Evolutionary conservation across 441 rosid species (phyloP).

Genomic region (Flueggea neowawraea): DNA sequence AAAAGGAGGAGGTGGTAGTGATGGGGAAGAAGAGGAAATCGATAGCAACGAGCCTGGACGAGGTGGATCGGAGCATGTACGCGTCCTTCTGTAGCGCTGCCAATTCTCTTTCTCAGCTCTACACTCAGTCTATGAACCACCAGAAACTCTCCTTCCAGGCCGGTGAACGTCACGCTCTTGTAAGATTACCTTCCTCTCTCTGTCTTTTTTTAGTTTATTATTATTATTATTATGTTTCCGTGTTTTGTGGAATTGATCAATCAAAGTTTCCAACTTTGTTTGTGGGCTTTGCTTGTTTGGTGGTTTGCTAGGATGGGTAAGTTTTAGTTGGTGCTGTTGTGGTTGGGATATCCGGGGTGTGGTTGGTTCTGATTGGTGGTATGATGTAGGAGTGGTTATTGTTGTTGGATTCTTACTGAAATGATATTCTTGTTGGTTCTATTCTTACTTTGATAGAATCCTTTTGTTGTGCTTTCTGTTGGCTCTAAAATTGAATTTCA

Average conservation of each 20-base stretch:
- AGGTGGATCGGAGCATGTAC: conserved; percentile 94
- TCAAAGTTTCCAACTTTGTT: not conserved
- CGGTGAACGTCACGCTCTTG: conserved; percentile 92
- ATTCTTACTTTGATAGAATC: too few relatives aligned
- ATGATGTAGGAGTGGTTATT: too few relatives aligned
- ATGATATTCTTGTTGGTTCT: too few relatives aligned
- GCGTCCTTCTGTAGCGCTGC: conserved; percentile 85
- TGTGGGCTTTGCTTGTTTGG: not conserved
- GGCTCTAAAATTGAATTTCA: too few relatives aligned
- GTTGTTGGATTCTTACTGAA: too few relatives aligned
- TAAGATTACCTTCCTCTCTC: conserved; percentile 19
- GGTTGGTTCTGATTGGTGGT: too few relatives aligned
- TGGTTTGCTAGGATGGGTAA: not conserved
- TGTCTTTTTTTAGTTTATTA: conserved; percentile 1
- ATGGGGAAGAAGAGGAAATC: conserved; percentile 97
- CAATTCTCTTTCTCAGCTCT: conserved; percentile 86
- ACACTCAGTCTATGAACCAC: conserved; percentile 87
- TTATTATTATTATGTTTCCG: not conserved
- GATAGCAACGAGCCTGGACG: conserved; percentile 74
- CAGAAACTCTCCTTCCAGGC: conserved; percentile 85
- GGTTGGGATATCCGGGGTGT: too few relatives aligned
- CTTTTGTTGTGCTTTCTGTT: too few relatives aligned
- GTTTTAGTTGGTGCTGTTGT: not conserved
- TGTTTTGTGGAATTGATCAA: not conserved
- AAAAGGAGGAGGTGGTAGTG: not conserved